These are phyloP conservation scores for Lichtheimia hyalospora DNA, from an alignment of 371 early-diverging fungal genomes.

Conservation along the genomic window DNA sequence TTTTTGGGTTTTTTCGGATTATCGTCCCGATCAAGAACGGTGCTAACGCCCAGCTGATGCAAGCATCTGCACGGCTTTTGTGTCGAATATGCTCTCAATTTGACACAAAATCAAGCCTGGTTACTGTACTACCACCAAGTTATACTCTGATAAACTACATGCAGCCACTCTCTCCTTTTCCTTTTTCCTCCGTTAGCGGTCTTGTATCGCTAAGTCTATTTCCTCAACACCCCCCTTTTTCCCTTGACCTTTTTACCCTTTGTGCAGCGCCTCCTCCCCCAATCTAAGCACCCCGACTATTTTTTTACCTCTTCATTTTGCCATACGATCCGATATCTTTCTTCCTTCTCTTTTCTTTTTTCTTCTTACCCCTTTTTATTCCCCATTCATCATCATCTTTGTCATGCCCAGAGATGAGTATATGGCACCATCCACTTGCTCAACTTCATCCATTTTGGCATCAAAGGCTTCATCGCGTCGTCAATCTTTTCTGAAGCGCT, in stretches of 20 bases:
- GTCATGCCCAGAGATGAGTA: constrained; percentile 13
- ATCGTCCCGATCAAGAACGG: constrained; percentile 5
- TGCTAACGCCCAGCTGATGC: too few relatives aligned
- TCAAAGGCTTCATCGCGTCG: constrained; percentile 5
- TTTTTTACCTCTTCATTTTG: neutral
- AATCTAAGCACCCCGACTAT: neutral
- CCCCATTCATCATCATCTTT: neutral
- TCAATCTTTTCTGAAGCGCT: constrained; percentile 7
- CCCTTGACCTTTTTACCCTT: too few relatives aligned
- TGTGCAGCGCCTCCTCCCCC: too few relatives aligned
- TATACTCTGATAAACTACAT: neutral
- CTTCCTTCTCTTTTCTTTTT: neutral
- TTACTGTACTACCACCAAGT: constrained; percentile 9
- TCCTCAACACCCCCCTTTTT: too few relatives aligned
- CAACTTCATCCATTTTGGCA: constrained; percentile 6
- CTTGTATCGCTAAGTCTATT: too few relatives aligned
- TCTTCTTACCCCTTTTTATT: neutral
- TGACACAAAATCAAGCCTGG: too few relatives aligned
- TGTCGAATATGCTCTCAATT: too few relatives aligned
- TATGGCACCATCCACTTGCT: constrained; percentile 2
- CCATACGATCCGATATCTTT: neutral
- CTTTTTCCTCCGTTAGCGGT: neutral
- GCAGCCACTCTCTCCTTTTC: neutral
- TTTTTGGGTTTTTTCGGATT: constrained; percentile 10
- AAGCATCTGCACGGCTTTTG: too few relatives aligned